A percentile compares a stretch with the other conserved stretches of the same genome.
Conservation (phyloP, 495 filamentous ascomycete species). For the Aspergillus baeticus region DNA sequence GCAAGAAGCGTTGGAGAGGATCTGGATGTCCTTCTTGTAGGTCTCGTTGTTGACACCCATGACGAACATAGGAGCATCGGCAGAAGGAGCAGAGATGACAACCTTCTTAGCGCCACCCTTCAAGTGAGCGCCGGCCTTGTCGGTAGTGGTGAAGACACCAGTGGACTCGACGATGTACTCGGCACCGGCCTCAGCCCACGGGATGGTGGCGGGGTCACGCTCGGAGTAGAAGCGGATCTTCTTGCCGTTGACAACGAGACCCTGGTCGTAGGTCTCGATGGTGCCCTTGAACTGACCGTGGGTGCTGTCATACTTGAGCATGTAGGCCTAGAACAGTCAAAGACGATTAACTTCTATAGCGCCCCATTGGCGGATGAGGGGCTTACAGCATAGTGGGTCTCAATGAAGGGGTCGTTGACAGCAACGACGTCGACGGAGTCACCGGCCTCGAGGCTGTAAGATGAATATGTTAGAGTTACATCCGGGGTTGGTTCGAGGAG, state of each 20-base stretch:
- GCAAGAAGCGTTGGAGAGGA: slow-evolving; percentile 99
- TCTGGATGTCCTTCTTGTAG: slow-evolving; percentile 83
- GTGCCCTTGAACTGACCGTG: slow-evolving; percentile 97
- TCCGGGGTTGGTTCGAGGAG: slow-evolving; percentile 4
- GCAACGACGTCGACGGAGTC: slow-evolving; percentile 85
- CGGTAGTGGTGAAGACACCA: slow-evolving; percentile 98
- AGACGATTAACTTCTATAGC: slow-evolving; percentile 9
- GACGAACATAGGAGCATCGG: slow-evolving; percentile 99
- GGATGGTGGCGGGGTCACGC: slow-evolving; percentile 87
- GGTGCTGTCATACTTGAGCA: slow-evolving; percentile 98
- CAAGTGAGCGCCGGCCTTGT: slow-evolving; percentile 93
- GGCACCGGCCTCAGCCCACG: slow-evolving; percentile 85
- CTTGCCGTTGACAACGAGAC: slow-evolving; percentile 93
- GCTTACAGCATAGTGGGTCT: slow-evolving; percentile 93
- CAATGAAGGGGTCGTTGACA: slow-evolving; percentile 99
- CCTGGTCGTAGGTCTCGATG: slow-evolving; percentile 68
- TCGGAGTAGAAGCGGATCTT: slow-evolving; percentile 92
- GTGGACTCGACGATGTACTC: slow-evolving; percentile 98
- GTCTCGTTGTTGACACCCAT: slow-evolving; percentile 97
- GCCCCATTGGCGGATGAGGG: neutral
- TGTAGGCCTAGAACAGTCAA: slow-evolving; percentile 70
- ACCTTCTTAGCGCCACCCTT: slow-evolving; percentile 99
- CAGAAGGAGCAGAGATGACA: slow-evolving; percentile 98
- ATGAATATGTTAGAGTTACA: slow-evolving; percentile 25
- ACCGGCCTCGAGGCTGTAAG: slow-evolving; percentile 71